These are phyloP conservation scores for Colletotrichum siamense DNA, from an alignment of 2,329 filamentous ascomycete species.

Conservation along the genomic window DNA sequence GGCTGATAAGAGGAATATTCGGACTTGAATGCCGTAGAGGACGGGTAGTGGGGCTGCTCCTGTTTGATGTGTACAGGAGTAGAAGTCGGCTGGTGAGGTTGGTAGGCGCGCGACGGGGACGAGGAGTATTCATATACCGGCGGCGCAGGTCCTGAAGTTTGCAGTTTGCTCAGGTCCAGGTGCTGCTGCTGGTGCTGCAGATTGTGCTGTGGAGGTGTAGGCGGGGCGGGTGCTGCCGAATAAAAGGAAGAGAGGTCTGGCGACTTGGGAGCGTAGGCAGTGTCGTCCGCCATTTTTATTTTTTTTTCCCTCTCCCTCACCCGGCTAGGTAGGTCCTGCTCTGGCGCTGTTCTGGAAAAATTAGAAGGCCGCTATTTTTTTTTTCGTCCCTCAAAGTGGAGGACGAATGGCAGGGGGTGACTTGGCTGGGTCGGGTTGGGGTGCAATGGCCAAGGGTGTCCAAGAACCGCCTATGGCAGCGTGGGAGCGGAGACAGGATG, in stretches of 20 bases:
- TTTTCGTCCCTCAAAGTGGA: background rate
- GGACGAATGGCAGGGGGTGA: slow-evolving; percentile 6
- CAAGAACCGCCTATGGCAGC: background rate
- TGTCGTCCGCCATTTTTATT: slow-evolving; percentile 51
- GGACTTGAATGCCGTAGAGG: slow-evolving; percentile 21
- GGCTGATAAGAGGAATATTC: slow-evolving; percentile 17
- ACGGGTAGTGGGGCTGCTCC: slow-evolving; percentile 20
- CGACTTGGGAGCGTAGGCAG: slow-evolving; percentile 61
- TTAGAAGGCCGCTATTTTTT: slow-evolving; percentile 10
- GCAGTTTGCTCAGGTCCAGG: slow-evolving; percentile 4
- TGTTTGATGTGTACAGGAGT: slow-evolving; percentile 23
- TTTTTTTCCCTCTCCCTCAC: background rate
- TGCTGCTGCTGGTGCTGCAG: slow-evolving; percentile 30
- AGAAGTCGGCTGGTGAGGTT: slow-evolving; percentile 20
- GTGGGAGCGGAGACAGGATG: slow-evolving; percentile 3
- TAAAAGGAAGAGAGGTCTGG: slow-evolving; percentile 65
- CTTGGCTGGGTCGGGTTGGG: background rate
- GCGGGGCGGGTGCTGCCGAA: slow-evolving; percentile 36
- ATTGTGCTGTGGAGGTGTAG: slow-evolving; percentile 31
- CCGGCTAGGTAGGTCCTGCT: background rate
- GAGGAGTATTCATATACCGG: slow-evolving; percentile 23
- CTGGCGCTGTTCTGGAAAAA: slow-evolving; percentile 14
- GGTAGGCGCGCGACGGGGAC: slow-evolving; percentile 16
- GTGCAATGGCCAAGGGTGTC: background rate
- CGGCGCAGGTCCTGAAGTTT: slow-evolving; percentile 13